These are phyloP conservation scores for Magnusiomyces clavatus DNA, from an alignment of 1,139 yeast genomes.

Conservation along the genomic window DNA sequence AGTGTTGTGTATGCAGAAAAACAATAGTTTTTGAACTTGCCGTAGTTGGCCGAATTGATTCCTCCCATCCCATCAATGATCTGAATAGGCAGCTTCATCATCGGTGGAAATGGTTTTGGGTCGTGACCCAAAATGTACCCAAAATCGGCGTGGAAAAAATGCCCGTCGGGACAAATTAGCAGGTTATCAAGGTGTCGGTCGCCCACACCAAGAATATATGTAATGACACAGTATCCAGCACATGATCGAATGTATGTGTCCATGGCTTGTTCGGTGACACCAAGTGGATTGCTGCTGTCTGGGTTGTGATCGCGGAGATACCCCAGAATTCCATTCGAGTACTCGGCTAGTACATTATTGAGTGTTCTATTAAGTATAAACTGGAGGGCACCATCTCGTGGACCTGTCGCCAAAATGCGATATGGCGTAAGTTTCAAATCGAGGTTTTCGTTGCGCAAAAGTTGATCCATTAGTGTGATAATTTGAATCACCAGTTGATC, in stretches of 20 bases:
- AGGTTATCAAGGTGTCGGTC: conserved; percentile 93
- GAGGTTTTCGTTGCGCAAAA: conserved; percentile 80
- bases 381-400: conserved; percentile 86
- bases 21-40: conserved; percentile 83
- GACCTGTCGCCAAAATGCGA: conserved; percentile 82
- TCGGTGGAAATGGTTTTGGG: conserved; percentile 97
- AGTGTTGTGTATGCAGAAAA: conserved; percentile 89
- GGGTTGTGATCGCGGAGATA: conserved; percentile 64
- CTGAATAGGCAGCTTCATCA: conserved; percentile 96
- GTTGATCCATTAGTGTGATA: conserved; percentile 82
- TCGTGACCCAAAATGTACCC: conserved; percentile 95
- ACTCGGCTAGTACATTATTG: conserved; percentile 66
- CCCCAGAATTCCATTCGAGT: conserved; percentile 62
- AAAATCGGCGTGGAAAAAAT: conserved; percentile 94
- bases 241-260: conserved; percentile 92
- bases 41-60: conserved; percentile 71
- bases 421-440: conserved; percentile 86
- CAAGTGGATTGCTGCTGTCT: conserved; percentile 51
- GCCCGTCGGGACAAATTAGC: conserved; percentile 61
- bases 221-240: conserved; percentile 96
- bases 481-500: conserved; percentile 95
- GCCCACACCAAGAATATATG: conserved; percentile 91
- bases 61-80: conserved; percentile 99
- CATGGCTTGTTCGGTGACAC: conserved; percentile 72
- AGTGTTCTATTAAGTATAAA: conserved; percentile 88